These are phyloP conservation scores for Magnaporthiopsis incrustans DNA, from an alignment of 2,329 filamentous ascomycete genomes.

Conservation along the genomic window DNA sequence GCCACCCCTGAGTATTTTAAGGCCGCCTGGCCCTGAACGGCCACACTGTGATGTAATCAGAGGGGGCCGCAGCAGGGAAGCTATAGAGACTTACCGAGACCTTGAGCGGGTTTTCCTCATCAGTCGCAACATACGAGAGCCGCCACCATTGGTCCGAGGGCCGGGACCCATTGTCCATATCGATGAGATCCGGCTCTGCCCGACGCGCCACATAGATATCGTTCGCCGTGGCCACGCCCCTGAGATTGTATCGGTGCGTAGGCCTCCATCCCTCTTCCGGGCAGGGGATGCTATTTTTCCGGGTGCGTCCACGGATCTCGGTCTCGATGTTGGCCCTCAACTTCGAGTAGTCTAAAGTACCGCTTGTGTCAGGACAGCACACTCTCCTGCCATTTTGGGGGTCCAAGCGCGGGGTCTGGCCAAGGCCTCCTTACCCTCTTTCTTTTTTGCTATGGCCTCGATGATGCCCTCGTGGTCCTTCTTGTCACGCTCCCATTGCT, in stretches of 20 bases:
- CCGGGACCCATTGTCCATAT: constrained; percentile 11
- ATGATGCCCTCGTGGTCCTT: constrained; percentile 10
- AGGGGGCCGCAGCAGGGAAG: constrained; percentile 1
- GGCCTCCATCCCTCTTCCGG: constrained; percentile 18
- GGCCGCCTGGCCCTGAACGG: too few species aligned
- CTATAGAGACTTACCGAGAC: constrained; percentile 13
- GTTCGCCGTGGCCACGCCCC: constrained; percentile 21
- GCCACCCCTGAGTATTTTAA: too few species aligned
- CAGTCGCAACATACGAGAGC: constrained; percentile 14
- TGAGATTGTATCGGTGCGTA: constrained; percentile 20
- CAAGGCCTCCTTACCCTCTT: constrained; percentile 5
- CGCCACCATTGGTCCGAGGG: constrained; percentile 22
- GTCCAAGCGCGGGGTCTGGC: background rate
- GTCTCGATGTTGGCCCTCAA: constrained; percentile 8
- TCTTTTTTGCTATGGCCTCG: constrained; percentile 1
- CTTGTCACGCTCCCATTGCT: constrained; percentile 14
- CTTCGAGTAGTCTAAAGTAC: constrained; percentile 4
- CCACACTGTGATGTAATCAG: constrained; percentile 10
- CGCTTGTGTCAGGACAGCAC: background rate
- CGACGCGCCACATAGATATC: constrained; percentile 21
- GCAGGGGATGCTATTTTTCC: constrained; percentile 14
- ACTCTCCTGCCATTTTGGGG: constrained; percentile 8
- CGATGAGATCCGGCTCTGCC: constrained; percentile 14
- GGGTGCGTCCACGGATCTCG: constrained; percentile 1
- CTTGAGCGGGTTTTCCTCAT: constrained; percentile 12